These are phyloP conservation scores for Casuarina cunninghamiana DNA, from an alignment of 306 rosid species.

Conservation along the genomic window DNA sequence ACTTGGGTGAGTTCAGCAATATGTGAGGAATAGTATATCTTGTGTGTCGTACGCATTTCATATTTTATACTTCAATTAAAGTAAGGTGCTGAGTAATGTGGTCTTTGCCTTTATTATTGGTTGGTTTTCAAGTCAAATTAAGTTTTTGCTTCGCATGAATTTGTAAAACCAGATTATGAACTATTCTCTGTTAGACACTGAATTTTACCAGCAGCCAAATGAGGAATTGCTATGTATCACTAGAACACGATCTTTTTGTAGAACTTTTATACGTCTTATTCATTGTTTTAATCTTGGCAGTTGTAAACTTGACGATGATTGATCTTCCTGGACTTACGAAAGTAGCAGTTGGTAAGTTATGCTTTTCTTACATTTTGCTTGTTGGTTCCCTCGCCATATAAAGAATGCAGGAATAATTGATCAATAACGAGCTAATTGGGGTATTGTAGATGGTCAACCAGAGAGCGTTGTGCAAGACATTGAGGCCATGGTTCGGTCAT, in stretches of 20 bases:
- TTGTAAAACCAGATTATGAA: background rate
- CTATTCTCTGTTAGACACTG: background rate
- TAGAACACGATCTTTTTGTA: background rate
- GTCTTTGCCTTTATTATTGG: background rate
- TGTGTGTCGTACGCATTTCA: background rate
- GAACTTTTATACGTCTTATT: conserved; percentile 6
- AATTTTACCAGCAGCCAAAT: background rate
- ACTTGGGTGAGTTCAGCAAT: background rate
- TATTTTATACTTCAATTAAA: background rate
- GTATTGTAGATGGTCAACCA: conserved; percentile 78
- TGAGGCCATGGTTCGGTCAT: conserved; percentile 91
- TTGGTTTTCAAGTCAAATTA: background rate
- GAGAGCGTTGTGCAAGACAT: conserved; percentile 86
- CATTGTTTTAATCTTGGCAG: conserved; percentile 49
- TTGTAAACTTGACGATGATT: conserved; percentile 89
- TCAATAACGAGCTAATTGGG: background rate
- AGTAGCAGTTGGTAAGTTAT: conserved; percentile 84
- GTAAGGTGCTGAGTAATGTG: background rate
- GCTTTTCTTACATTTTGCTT: conserved; percentile 6
- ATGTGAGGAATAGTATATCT: background rate
- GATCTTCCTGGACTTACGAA: conserved; percentile 98
- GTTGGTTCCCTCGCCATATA: background rate
- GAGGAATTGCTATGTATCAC: background rate
- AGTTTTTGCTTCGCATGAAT: background rate
- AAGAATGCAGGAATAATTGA: background rate